Percentiles rank a stretch among this genome's conserved stretches.
Evolutionary conservation across 805 yeast species (phyloP).

Genomic region (Saccharomycopsis guyanensis): DNA sequence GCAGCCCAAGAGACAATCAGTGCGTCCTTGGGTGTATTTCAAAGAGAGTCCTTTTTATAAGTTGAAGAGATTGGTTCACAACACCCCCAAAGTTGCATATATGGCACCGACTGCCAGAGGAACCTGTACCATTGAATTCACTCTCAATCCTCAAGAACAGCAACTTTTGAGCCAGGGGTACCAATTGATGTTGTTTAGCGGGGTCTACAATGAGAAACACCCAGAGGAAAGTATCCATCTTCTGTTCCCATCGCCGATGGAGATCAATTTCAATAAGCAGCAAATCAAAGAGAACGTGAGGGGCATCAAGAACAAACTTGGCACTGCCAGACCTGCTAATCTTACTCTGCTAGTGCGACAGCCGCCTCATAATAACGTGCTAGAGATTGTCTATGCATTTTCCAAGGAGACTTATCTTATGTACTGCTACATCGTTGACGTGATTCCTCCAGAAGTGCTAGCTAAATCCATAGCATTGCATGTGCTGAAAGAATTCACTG

Average conservation of each 20-base stretch:
- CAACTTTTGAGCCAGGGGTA: conserved; percentile 29
- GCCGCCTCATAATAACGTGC: conserved; percentile 31
- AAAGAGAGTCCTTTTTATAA: conserved; percentile 49
- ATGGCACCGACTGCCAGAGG: conserved; percentile 40
- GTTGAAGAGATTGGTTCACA: conserved; percentile 39
- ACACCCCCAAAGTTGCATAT: conserved; percentile 38
- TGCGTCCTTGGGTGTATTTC: conserved; percentile 40
- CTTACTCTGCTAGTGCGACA: conserved; percentile 43
- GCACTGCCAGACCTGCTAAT: conserved; percentile 79
- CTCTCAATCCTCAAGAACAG: conserved; percentile 37
- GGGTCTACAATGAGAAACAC: conserved; percentile 29
- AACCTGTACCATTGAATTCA: conserved; percentile 35
- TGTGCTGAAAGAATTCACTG: conserved; percentile 44
- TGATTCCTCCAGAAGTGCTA: conserved; percentile 34
- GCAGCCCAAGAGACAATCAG: conserved; percentile 19
- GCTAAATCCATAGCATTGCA: conserved; percentile 36
- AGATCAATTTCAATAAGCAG: conserved; percentile 51
- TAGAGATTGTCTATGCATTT: conserved; percentile 53
- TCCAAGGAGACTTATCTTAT: conserved; percentile 43
- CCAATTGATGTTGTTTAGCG: conserved; percentile 49
- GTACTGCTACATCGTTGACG: conserved; percentile 53
- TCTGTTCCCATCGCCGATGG: conserved; percentile 67
- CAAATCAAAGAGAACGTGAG: conserved; percentile 47
- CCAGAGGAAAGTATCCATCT: conserved; percentile 31
- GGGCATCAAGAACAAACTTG: conserved; percentile 70